A percentile compares a stretch with the other conserved stretches of the same genome.
These are phyloP conservation scores for Phytophthora nicotianae DNA, from an alignment of 352 stramenopile genomes.

Conservation along the genomic window DNA sequence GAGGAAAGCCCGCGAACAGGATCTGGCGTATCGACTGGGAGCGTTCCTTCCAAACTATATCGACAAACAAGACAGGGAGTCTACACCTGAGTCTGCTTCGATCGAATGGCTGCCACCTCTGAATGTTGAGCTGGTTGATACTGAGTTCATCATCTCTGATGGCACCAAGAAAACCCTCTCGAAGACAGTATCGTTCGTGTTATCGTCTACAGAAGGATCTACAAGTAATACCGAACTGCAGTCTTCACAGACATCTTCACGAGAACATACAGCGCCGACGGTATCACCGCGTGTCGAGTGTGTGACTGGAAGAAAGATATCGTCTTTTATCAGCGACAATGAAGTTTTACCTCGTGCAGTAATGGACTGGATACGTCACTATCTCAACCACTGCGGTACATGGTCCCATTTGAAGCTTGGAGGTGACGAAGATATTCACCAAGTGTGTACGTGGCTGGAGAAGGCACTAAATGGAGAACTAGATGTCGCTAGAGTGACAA, in stretches of 20 bases:
- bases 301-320: constrained; percentile 19
- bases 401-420: constrained; percentile 54
- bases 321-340: constrained; percentile 19
- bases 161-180: constrained; percentile 13
- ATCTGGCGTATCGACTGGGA: constrained; percentile 58
- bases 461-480: constrained; percentile 49
- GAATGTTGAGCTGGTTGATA: constrained; percentile 34
- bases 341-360: constrained; percentile 5
- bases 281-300: background rate
- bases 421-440: constrained; percentile 43
- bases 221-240: background rate
- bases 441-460: constrained; percentile 63
- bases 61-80: constrained; percentile 10
- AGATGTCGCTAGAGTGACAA: constrained; percentile 17
- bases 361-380: constrained; percentile 37
- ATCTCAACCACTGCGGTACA: constrained; percentile 66
- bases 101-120: constrained; percentile 36
- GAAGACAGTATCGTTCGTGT: constrained; percentile 27
- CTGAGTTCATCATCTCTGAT: constrained; percentile 38
- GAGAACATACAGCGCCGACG: background rate
- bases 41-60: constrained; percentile 41
- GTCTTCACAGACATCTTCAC: constrained; percentile 10
- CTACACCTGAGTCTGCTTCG: constrained; percentile 9
- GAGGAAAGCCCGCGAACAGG: constrained; percentile 63
- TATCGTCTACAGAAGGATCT: constrained; percentile 9